phyloP scores from a whole-genome alignment of 139 green algal species.

The Nannochloris sp. region DNA sequence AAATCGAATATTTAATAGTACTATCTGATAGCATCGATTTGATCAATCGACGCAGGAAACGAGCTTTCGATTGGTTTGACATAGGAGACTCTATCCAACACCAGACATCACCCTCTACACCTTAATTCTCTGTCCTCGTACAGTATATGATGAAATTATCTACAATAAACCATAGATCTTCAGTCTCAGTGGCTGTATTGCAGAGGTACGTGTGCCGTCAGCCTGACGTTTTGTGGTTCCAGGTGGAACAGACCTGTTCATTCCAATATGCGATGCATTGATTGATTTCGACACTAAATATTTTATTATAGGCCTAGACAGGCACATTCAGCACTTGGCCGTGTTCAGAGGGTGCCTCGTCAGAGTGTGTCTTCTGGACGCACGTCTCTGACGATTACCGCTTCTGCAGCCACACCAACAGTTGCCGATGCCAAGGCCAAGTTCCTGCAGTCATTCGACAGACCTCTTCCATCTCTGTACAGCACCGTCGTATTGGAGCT shows the following conservation, averaged over 20 bases:
- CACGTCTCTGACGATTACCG: not conserved
- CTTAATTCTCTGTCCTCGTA: not conserved
- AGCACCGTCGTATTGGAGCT: constrained; percentile 82
- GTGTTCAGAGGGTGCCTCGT: too few relatives aligned
- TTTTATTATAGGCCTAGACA: too few relatives aligned
- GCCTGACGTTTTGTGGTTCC: not conserved
- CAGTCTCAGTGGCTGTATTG: not conserved
- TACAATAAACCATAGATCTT: not conserved
- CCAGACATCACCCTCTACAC: not conserved
- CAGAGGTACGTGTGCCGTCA: constrained; percentile 1
- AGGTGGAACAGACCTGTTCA: not conserved
- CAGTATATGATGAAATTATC: not conserved
- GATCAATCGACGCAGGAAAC: too few relatives aligned
- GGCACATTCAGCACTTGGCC: too few relatives aligned
- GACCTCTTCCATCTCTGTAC: constrained; percentile 75
- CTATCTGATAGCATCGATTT: too few relatives aligned
- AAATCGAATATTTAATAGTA: too few relatives aligned
- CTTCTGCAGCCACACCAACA: constrained; percentile 34
- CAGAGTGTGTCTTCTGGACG: not conserved
- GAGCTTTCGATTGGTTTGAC: not conserved
- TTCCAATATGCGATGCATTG: too few relatives aligned
- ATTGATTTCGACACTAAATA: too few relatives aligned
- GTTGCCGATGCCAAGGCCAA: constrained; percentile 51
- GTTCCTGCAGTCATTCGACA: constrained; percentile 43
- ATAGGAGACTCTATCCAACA: not conserved